Evolutionary conservation across 768 basidiomycete genomes (phyloP).

Genomic region (Kwoniella sp.): DNA sequence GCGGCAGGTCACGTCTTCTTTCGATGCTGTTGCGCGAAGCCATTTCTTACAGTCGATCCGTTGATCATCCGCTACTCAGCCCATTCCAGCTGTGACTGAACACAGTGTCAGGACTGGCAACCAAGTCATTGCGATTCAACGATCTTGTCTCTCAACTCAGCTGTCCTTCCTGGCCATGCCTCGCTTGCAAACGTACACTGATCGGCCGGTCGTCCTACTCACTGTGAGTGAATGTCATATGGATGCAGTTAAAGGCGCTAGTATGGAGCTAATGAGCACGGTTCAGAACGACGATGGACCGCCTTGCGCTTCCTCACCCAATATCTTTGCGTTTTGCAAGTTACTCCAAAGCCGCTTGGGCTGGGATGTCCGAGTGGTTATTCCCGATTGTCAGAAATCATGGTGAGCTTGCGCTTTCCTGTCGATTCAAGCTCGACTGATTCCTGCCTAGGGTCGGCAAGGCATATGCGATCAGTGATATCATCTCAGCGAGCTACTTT

Average conservation of each 20-base stretch:
- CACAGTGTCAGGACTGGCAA: too few species aligned
- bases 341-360: slow-evolving; percentile 40
- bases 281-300: slow-evolving; percentile 52
- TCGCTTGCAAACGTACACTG: slow-evolving; percentile 19
- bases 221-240: slow-evolving; percentile 41
- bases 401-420: slow-evolving; percentile 36
- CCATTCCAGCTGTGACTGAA: too few species aligned
- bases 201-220: slow-evolving; percentile 42
- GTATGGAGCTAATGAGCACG: too few species aligned
- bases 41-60: too few species aligned
- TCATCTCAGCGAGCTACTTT: slow-evolving; percentile 47
- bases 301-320: slow-evolving; percentile 49
- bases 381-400: slow-evolving; percentile 50
- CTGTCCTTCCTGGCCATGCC: too few species aligned
- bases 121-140: neutral
- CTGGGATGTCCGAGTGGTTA: slow-evolving; percentile 51
- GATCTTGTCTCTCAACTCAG: too few species aligned
- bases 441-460: slow-evolving; percentile 44
- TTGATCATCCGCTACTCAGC: too few species aligned
- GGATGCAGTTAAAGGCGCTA: too few species aligned
- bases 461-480: slow-evolving; percentile 47
- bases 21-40: too few species aligned
- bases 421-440: slow-evolving; percentile 10
- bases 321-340: slow-evolving; percentile 50
- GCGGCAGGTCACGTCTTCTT: too few species aligned